Evolutionary conservation across 371 early-diverging fungal species (phyloP), one percentile per base, ranked within the genome.

Genomic region (Fennellomyces sp.): DNA sequence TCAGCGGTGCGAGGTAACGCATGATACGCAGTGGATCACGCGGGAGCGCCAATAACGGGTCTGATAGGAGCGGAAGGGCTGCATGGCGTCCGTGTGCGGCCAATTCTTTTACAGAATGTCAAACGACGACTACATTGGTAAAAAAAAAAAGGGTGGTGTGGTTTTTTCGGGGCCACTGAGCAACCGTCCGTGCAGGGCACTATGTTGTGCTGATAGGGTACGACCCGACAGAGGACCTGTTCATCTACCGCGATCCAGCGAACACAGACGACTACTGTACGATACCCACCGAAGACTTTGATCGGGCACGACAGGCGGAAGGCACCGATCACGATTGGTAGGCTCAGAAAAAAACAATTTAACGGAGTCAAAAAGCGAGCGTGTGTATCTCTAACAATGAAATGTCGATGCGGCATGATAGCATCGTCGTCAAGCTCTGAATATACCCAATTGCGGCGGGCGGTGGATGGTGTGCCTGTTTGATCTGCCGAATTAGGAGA

Each of bases 261-360:
- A 73, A 80, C 11, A 66, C 60, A 5, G 83, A 84, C 47, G 74
- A 79, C 21, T 61, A 88, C 52, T 92, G 92, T 64, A 70, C 76
- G 4, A 75, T 89, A 28, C 68, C 83, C 11, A 84, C 81, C n/a
- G 74, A 74, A 21, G 77, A 75, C 21, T 65, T 92, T 50, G 88
- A 92, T 31, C 59, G 47, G 15, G 91, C 92, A 41, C 67, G 90
- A 45, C 72, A 72, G 58, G 67, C 81, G 2, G 68, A 63, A 49
- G 92, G 89, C 17, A 90, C 90, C 25, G 92, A 92, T 68, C 80
- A 87, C 66, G 92, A 92, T 58, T 86, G 84, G 86, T 86, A 75
- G 48, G 58, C 2, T 50, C 23, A 17, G n/a, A 41, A 13, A 17
- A 13, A 39, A 6, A 39, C 5, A 11, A 39, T 39, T n/a, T n/a